Evolutionary conservation across 2,329 filamentous ascomycete species (phyloP).

Genomic region (Aspergillus ochraceoroseus): DNA sequence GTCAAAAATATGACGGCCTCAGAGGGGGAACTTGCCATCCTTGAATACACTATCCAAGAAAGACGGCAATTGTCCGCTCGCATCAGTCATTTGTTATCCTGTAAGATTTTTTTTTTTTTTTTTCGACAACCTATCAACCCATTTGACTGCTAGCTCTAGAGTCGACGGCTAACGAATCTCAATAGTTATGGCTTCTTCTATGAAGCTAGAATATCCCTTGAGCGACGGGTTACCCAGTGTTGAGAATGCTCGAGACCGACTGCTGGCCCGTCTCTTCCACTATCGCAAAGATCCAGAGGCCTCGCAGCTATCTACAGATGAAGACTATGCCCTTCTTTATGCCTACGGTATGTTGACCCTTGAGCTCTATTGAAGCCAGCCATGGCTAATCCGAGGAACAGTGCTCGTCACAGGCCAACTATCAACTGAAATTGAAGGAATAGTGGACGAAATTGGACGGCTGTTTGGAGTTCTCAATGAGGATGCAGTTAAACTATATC

Average conservation of each 20-base stretch:
- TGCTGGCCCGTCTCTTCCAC: slow-evolving; percentile 81
- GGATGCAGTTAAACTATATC: slow-evolving; percentile 54
- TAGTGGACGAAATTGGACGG: slow-evolving; percentile 53
- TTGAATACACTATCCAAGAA: slow-evolving; percentile 74
- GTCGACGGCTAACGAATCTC: slow-evolving; percentile 34
- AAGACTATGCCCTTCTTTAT: slow-evolving; percentile 86
- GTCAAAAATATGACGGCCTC: slow-evolving; percentile 70
- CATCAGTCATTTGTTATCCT: slow-evolving; percentile 77
- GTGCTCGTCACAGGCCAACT: slow-evolving; percentile 60
- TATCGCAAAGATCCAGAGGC: slow-evolving; percentile 66
- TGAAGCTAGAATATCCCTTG: slow-evolving; percentile 91
- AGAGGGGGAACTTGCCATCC: slow-evolving; percentile 72
- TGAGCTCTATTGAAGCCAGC: not conserved
- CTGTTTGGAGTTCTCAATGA: slow-evolving; percentile 60
- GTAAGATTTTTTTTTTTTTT: too few species aligned
- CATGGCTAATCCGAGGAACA: slow-evolving; percentile 25
- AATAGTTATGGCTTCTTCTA: slow-evolving; percentile 80
- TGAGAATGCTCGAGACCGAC: slow-evolving; percentile 69
- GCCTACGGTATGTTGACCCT: slow-evolving; percentile 63
- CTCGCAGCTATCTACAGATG: slow-evolving; percentile 45
- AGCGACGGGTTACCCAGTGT: slow-evolving; percentile 84
- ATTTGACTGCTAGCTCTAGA: not conserved
- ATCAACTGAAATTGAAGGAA: slow-evolving; percentile 51
- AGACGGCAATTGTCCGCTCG: slow-evolving; percentile 75
- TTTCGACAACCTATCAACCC: too few species aligned